Evolutionary conservation across 2,329 filamentous ascomycete genomes (phyloP), one percentile per base, ranked within the genome.

Genomic region (Colletotrichum sublineola): DNA sequence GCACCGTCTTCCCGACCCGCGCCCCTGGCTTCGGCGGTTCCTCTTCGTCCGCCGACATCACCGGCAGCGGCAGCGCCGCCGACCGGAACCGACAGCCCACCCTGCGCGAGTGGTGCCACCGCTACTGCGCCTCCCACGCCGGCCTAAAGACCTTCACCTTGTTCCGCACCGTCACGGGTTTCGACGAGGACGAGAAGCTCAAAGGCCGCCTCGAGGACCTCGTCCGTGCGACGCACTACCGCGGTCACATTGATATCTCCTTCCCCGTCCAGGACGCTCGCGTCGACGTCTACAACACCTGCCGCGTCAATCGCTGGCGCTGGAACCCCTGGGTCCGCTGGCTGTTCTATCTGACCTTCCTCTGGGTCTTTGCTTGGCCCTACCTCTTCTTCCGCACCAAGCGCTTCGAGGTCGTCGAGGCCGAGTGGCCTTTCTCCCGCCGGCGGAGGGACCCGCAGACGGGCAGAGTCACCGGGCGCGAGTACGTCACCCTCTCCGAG

Each of bases 361-460:
- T 93, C 15, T 92, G 92, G 86, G 77, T 95, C 68, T 84, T 95
- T 75, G 84, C 88, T 3, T 95, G 93, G 93, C 93, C 93, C 0
- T 87, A 88, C 68, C 84, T 95, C 15, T 91, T 89, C 81, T 86
- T 94, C 78, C 81, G 87, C 24, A 95, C 93, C 1, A 90, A 88
- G 78, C 85, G 88, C 61, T 95, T 91, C 82, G 87, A 91, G 74
- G 90, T 93, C 2, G 86, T 89, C 3, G 83, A 85, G 31, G 86
- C 88, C 0, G 85, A 91, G 44, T 95, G 91, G 91, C 80, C 83
- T 1, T 91, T 87, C 75, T 88, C 86, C 3, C 76, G 78, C 5
- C 65, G 66, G 7, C 46, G 31, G 31, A 38, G 67, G 29, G 65
- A 74, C 24, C 70, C 67, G n/a, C 66, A 61, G 31, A 70, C 70